Base-by-base conservation (phyloP, 1,139 yeast species). In the Eremothecium coryli region DNA sequence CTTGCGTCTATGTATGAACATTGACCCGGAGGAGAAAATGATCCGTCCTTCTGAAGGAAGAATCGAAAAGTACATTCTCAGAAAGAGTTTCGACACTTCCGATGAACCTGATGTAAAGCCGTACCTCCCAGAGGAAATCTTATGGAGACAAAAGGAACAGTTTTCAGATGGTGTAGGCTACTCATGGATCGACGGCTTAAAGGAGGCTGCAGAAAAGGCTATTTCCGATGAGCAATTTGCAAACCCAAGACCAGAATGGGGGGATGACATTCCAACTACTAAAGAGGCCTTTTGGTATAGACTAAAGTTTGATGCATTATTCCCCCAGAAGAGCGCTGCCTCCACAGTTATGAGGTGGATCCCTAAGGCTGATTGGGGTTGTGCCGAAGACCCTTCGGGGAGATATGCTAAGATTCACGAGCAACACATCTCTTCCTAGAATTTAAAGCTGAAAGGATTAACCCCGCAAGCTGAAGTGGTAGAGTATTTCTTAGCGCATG, bases 281-380 rank as follows among this genome's bases (percentile, higher is more conserved):
- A 90, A 93, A 73, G 99, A 90, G 70, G 98, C 98, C 36, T 90
- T 85, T 76, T 90, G 95, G 94, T 90, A 90, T 75, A 78, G 99
- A 71, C 71, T 80, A 59, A 82, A 86, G 73, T 90, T 90, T 58
- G 98, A 93, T 62, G 93, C 82, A 52, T 66, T 85, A 52, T 90
- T 86, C 79, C 79, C 85, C 39, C 76, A 81, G 51, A 72, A 76
- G 61, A 90, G 95, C 50, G 98, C 95, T 50, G 97, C 96, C 43
- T 66, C 77, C 31, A 90, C 98, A 15, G 98, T 90, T 42, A 86
- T 84, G 95, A 81, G 98, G 73, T 90, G 99, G 99, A 68, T 90
- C 63, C 99, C 99, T 60, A 90, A 93, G 73, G 97, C 97, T 45
- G 98, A 90, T 64, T 90, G 99, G 99, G 98, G 98, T 45, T 90